phyloP scores from a whole-genome alignment of 2,329 filamentous ascomycete genomes.

The Venturia effusa region DNA sequence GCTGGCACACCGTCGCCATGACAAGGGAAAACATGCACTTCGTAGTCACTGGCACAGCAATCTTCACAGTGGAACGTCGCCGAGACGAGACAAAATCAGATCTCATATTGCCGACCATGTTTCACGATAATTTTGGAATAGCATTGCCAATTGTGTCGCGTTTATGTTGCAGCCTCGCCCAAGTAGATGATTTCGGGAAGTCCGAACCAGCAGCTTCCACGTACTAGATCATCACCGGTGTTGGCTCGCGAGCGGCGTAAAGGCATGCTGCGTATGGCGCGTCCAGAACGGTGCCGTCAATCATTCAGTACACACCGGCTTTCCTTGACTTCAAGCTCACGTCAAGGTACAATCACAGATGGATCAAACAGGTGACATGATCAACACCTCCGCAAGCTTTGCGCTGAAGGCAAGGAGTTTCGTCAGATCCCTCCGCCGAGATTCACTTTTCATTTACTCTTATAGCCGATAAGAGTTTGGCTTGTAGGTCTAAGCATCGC shows the following conservation, averaged over 20 bases:
- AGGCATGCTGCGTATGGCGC: background rate
- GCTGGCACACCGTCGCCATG: background rate
- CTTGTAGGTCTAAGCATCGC: background rate
- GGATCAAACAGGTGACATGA: background rate
- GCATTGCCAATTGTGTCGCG: background rate
- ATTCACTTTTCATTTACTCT: background rate
- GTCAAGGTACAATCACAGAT: background rate
- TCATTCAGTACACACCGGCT: background rate
- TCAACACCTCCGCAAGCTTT: background rate
- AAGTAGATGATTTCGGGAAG: background rate
- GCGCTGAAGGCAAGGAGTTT: background rate
- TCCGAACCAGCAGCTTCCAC: background rate
- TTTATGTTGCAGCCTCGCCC: background rate
- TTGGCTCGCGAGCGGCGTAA: background rate
- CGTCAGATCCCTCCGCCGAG: background rate
- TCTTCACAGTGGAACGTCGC: background rate
- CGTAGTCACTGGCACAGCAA: background rate
- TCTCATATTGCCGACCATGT: background rate
- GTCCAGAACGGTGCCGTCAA: background rate
- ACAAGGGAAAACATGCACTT: background rate
- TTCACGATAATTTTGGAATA: background rate
- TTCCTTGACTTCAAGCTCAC: background rate
- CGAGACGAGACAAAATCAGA: background rate
- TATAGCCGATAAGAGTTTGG: background rate
- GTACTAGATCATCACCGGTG: background rate